Percentiles rank a stretch among this genome's conserved stretches.
These are phyloP conservation scores for Alternaria sp. DNA, from an alignment of 2,329 filamentous ascomycete species.

Conservation along the genomic window DNA sequence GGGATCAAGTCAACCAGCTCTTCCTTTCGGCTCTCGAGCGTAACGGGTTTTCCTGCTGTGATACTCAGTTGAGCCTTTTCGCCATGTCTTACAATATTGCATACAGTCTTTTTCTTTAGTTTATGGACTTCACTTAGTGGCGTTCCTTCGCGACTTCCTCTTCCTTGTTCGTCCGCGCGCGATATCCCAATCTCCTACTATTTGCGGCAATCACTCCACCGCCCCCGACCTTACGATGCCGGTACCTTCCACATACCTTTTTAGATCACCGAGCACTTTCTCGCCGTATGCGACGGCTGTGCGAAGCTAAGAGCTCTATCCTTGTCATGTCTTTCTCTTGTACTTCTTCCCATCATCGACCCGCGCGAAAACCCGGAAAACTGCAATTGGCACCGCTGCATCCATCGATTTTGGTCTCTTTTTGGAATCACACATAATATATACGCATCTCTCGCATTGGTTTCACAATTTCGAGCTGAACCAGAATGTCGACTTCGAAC, in stretches of 20 bases:
- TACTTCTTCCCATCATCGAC: not conserved
- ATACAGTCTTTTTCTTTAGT: not conserved
- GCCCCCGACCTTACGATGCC: not conserved
- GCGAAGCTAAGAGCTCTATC: not conserved
- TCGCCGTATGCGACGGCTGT: not conserved
- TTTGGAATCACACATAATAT: slow-evolving; percentile 6
- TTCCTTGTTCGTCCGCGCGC: not conserved
- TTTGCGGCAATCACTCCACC: not conserved
- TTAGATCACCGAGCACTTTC: not conserved
- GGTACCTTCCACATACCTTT: not conserved
- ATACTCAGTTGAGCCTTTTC: not conserved
- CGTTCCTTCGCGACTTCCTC: not conserved
- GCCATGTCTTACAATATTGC: not conserved
- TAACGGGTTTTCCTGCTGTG: not conserved
- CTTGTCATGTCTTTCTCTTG: not conserved
- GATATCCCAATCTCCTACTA: not conserved
- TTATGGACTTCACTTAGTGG: not conserved
- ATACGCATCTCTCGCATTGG: slow-evolving; percentile 1
- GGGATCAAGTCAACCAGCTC: not conserved
- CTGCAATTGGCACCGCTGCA: not conserved
- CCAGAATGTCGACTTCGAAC: slow-evolving; percentile 5
- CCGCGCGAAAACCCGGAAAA: not conserved
- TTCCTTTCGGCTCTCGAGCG: not conserved
- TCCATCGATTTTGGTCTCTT: slow-evolving; percentile 6
- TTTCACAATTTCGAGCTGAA: not conserved